Evolutionary conservation across 2,329 filamentous ascomycete species (phyloP).

Genomic region (Epichloe sp.): DNA sequence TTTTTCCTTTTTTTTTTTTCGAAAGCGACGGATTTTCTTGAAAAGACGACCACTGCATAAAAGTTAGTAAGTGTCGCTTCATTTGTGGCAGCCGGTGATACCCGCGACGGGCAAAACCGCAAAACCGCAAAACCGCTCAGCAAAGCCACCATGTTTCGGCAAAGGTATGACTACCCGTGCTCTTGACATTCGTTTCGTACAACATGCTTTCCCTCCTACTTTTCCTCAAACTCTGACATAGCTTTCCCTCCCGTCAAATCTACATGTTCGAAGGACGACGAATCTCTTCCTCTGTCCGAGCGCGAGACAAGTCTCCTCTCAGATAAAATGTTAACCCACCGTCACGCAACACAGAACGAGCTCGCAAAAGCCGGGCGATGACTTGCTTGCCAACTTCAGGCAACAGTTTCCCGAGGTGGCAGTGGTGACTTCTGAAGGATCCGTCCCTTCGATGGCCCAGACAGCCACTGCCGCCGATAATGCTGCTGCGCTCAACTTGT

Average conservation of each 20-base stretch:
- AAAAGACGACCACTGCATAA: not conserved
- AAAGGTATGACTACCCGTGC: constrained; percentile 5
- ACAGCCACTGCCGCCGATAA: constrained; percentile 18
- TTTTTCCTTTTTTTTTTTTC: not conserved
- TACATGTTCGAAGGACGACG: not conserved
- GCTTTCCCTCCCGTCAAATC: not conserved
- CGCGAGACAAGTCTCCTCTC: not conserved
- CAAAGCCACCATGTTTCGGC: constrained; percentile 9
- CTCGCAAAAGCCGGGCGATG: constrained; percentile 71
- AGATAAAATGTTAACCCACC: not conserved
- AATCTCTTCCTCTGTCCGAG: not conserved
- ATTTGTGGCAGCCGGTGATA: not conserved
- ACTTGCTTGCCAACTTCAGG: constrained; percentile 70
- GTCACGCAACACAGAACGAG: constrained; percentile 40
- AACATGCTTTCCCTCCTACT: not conserved
- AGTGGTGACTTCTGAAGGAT: constrained; percentile 34
- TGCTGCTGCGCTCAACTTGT: constrained; percentile 10
- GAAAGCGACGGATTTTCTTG: not conserved
- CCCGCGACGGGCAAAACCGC: not conserved
- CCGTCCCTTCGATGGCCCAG: constrained; percentile 24
- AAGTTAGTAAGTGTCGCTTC: not conserved
- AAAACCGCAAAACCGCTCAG: not conserved
- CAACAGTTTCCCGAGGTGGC: constrained; percentile 67
- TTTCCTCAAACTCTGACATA: not conserved
- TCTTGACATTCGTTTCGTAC: not conserved